Evolutionary conservation across 139 green algal species (phyloP), one percentile per base, ranked within the genome.

Genomic region (Chlamydomonas schloesseri): DNA sequence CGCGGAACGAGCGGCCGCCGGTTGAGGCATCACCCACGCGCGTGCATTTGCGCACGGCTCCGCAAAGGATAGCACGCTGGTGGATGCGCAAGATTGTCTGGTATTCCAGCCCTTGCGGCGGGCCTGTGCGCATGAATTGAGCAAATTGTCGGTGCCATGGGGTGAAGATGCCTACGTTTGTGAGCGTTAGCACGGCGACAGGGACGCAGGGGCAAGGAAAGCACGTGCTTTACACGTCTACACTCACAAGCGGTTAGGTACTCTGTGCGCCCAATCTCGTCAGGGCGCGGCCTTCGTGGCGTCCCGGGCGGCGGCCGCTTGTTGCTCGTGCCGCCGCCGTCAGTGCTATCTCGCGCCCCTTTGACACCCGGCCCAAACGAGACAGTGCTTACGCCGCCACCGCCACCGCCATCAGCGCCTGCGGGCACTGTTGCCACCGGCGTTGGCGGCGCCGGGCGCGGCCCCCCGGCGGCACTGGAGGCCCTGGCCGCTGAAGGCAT

Each of bases 51-150:
- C 73, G 55, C 31, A 81, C 73, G 1, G 73, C 55, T 3, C 73
- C 73, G 73, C 73, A 70, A 11, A 81, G 53, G 34, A 81, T 81
- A n/a, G 73, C 33, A 5, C 73, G 73, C 50, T 31, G 50, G 73
- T 81, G 73, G 17, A 81, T 55, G 9, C 73, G 73, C n/a, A 81
- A 55, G 29, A 81, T 81, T n/a, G 73, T 81, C 50, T 81, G 73
- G 50, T 81, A 81, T 34, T 81, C 73, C n/a, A 81, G n/a, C 18
- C 73, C 73, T 33, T 81, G 73, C 31, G 50, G n/a, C 47, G 53
- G 31, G 73, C 73, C 73, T 81, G 50, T 1, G 42, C 9, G 71
- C 1, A 15, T 9, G 36, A 37, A 34, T 34, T 13, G 71, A 14
- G 60, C 14, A 17, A 17, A 17, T 13, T 11, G 6, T 13, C 14